phyloP scores from a whole-genome alignment of 306 rosid genomes.

The Abrus precatorius region DNA sequence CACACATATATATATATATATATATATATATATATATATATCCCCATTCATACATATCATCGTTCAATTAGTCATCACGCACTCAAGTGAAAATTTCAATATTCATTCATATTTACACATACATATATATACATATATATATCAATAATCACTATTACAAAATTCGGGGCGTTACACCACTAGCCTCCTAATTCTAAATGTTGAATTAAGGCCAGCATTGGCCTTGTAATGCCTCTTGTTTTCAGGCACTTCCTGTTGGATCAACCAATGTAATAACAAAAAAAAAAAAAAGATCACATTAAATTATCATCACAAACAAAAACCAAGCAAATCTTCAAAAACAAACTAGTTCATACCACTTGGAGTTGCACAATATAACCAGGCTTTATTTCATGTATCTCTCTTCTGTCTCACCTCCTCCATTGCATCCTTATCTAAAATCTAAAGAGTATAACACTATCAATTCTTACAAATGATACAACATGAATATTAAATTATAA shows the following conservation, averaged over 20 bases:
- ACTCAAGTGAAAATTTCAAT: too few relatives aligned
- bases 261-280: not conserved
- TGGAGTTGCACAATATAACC: slow-evolving; percentile 94
- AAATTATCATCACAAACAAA: not conserved
- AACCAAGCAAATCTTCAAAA: slow-evolving; percentile 1
- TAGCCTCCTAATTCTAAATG: slow-evolving; percentile 87
- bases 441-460: slow-evolving; percentile 59
- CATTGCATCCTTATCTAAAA: slow-evolving; percentile 89
- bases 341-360: slow-evolving; percentile 72
- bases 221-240: slow-evolving; percentile 96
- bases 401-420: slow-evolving; percentile 73
- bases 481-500: slow-evolving; percentile 10
- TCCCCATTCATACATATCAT: too few relatives aligned
- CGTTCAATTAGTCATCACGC: too few relatives aligned
- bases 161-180: slow-evolving; percentile 49
- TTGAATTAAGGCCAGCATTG: slow-evolving; percentile 80
- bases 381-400: slow-evolving; percentile 87
- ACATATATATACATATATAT: too few relatives aligned
- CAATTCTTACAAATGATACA: slow-evolving; percentile 34
- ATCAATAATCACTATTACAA: too few relatives aligned
- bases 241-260: slow-evolving; percentile 89
- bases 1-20: too few relatives aligned
- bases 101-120: too few relatives aligned
- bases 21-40: too few relatives aligned
- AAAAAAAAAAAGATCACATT: too few relatives aligned